phyloP scores from a whole-genome alignment of 352 stramenopile genomes.

The Globisporangium lucens region DNA sequence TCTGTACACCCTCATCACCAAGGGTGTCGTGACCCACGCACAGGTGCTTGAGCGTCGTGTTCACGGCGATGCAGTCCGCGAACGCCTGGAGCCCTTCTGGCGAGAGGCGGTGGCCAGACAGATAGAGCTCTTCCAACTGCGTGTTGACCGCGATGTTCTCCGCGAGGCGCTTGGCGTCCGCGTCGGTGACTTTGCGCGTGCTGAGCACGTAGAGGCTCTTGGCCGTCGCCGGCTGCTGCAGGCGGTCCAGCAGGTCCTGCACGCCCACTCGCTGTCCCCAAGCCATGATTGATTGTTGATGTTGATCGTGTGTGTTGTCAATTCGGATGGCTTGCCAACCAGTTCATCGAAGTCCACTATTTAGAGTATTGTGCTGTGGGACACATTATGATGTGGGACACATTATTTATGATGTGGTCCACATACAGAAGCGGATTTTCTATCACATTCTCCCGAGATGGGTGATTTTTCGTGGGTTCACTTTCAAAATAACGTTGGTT shows the following conservation, averaged over 20 bases:
- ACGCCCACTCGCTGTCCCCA: conserved; percentile 70
- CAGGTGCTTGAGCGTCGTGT: conserved; percentile 64
- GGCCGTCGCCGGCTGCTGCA: conserved; percentile 54
- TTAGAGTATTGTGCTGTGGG: background rate
- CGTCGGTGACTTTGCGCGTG: conserved; percentile 58
- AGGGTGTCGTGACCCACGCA: conserved; percentile 59
- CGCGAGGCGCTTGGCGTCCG: conserved; percentile 50
- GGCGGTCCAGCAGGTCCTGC: conserved; percentile 68
- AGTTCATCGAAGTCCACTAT: background rate
- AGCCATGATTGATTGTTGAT: conserved; percentile 40
- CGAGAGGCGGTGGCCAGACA: conserved; percentile 69
- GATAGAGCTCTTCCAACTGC: conserved; percentile 69
- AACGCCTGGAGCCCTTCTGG: conserved; percentile 43
- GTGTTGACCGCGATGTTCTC: conserved; percentile 51
- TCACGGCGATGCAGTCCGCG: conserved; percentile 60
- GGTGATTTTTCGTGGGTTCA: conserved; percentile 9
- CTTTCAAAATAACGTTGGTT: conserved; percentile 7
- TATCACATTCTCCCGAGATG: background rate
- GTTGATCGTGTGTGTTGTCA: background rate
- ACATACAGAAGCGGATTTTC: background rate
- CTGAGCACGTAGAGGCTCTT: conserved; percentile 74
- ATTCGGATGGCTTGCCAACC: conserved; percentile 6
- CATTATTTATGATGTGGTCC: background rate
- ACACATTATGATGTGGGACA: background rate
- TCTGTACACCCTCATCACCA: conserved; percentile 43